Evolutionary conservation across 2,329 filamentous ascomycete genomes (phyloP).

Genomic region (Fusarium sp.): DNA sequence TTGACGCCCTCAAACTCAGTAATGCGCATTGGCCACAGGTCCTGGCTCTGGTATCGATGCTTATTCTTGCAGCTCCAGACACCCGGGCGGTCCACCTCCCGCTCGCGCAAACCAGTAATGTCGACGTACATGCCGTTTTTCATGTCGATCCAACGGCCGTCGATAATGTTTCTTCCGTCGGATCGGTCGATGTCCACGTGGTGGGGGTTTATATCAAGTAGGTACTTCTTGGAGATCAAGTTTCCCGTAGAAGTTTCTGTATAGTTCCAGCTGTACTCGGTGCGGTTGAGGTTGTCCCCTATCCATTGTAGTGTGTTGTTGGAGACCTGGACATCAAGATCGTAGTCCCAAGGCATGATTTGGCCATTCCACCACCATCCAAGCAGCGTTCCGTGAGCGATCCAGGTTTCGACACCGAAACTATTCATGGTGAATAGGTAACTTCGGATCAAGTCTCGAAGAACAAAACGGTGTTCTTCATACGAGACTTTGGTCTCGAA

Average conservation of each 20-base stretch:
- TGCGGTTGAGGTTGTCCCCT: slow-evolving; percentile 76
- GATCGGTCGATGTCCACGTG: slow-evolving; percentile 71
- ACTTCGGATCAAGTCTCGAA: slow-evolving; percentile 78
- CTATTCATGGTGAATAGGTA: slow-evolving; percentile 77
- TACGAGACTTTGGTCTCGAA: slow-evolving; percentile 74
- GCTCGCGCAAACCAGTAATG: slow-evolving; percentile 81
- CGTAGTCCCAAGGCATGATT: slow-evolving; percentile 87
- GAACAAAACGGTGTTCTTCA: slow-evolving; percentile 73
- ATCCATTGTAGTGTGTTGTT: slow-evolving; percentile 75
- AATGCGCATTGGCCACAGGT: slow-evolving; percentile 81
- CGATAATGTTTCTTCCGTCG: slow-evolving; percentile 82
- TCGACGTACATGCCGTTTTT: slow-evolving; percentile 84
- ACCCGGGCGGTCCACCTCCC: slow-evolving; percentile 70
- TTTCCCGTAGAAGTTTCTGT: slow-evolving; percentile 57
- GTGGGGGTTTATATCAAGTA: slow-evolving; percentile 84
- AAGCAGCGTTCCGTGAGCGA: slow-evolving; percentile 85
- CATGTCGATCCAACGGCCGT: slow-evolving; percentile 85
- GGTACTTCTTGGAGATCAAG: slow-evolving; percentile 65
- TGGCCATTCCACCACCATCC: slow-evolving; percentile 91
- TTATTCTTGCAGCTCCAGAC: slow-evolving; percentile 85
- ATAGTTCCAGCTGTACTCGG: slow-evolving; percentile 69
- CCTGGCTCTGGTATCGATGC: slow-evolving; percentile 77
- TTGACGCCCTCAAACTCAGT: slow-evolving; percentile 80
- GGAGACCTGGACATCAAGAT: slow-evolving; percentile 84
- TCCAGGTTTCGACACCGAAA: slow-evolving; percentile 82